Evolutionary conservation across 257 asterid species (phyloP).

Genomic region (Solanum boliviense): DNA sequence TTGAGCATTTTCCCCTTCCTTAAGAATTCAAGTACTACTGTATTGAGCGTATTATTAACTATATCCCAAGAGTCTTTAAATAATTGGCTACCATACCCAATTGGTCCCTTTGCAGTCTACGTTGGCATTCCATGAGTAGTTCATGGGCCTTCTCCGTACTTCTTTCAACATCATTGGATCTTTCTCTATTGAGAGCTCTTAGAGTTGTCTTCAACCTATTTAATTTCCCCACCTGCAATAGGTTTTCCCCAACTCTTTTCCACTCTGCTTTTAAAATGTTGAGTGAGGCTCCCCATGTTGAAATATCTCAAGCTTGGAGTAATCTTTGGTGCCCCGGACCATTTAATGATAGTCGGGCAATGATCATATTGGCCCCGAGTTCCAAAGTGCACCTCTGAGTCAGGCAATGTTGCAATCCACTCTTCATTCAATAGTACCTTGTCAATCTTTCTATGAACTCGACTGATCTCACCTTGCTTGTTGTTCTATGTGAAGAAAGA

Average conservation of each 20-base stretch:
- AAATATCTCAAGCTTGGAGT: too few species aligned
- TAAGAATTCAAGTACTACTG: too few species aligned
- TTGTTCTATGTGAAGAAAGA: not conserved
- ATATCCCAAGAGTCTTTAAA: not conserved
- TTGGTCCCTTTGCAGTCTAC: not conserved
- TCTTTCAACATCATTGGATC: not conserved
- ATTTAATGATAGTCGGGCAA: too few species aligned
- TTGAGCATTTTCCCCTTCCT: too few species aligned
- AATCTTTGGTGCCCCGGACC: not conserved
- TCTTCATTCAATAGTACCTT: too few species aligned
- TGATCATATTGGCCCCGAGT: too few species aligned
- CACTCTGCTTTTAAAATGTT: too few species aligned
- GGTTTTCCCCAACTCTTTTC: too few species aligned
- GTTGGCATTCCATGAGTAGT: too few species aligned
- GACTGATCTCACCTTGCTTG: not conserved
- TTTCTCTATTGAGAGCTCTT: too few species aligned
- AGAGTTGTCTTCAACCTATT: not conserved
- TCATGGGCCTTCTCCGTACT: too few species aligned
- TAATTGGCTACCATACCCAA: not conserved
- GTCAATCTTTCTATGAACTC: not conserved
- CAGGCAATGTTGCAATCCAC: too few species aligned
- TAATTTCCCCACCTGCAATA: not conserved
- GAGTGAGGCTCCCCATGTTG: not conserved
- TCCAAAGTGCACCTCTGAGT: not conserved
- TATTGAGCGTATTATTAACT: not conserved